Evolutionary conservation across 202 grass and related monocot species (phyloP).

Genomic region (Digitaria exilis): DNA sequence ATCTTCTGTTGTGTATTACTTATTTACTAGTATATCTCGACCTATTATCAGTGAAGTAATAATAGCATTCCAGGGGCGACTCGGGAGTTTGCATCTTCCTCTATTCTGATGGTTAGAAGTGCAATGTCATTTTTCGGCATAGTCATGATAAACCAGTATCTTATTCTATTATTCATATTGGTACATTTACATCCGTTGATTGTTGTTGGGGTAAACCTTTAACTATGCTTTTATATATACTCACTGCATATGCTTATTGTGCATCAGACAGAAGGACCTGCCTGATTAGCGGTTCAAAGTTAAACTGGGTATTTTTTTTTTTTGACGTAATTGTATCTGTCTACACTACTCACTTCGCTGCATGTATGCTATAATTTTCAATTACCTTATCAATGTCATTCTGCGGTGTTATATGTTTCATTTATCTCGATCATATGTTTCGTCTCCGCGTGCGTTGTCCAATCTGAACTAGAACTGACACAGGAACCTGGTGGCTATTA

Average conservation of each 20-base stretch:
- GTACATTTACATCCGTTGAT: not conserved
- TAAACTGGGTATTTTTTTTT: too few species aligned
- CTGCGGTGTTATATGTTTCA: too few species aligned
- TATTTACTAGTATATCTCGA: not conserved
- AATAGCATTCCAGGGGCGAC: constrained; percentile 24
- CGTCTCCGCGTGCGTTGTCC: too few species aligned
- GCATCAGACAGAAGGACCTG: not conserved
- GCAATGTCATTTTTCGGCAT: not conserved
- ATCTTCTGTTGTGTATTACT: constrained; percentile 35
- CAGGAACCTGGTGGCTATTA: too few species aligned
- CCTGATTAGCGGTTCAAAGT: not conserved
- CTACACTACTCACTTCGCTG: too few species aligned
- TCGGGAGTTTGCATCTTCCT: not conserved
- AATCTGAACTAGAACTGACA: too few species aligned
- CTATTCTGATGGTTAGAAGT: not conserved
- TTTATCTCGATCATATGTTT: too few species aligned
- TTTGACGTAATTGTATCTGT: too few species aligned
- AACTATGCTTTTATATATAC: not conserved
- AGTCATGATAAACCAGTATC: not conserved
- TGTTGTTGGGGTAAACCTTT: not conserved
- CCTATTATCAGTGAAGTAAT: constrained; percentile 23
- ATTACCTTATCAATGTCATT: too few species aligned
- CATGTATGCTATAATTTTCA: too few species aligned
- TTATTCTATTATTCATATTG: not conserved
- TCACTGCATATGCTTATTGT: not conserved